A percentile compares a stretch with the other conserved stretches of the same genome.
These are phyloP conservation scores for Grammothele lineata DNA, from an alignment of 768 basidiomycete genomes.

Conservation along the genomic window DNA sequence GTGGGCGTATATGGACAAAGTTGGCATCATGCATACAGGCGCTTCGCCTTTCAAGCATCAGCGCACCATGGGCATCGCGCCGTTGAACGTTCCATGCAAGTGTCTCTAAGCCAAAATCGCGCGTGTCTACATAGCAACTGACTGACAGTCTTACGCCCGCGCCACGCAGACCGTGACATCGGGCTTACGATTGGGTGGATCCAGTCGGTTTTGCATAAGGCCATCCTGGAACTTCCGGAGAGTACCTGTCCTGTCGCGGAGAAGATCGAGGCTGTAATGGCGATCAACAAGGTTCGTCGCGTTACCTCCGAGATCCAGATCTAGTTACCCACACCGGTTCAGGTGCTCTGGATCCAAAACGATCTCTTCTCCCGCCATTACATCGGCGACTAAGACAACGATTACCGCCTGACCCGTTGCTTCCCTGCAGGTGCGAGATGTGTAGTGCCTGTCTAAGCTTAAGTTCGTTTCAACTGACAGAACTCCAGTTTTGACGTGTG, in stretches of 20 bases:
- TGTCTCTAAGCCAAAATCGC: background rate
- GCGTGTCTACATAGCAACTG: background rate
- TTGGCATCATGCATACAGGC: constrained; percentile 49
- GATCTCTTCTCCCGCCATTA: constrained; percentile 44
- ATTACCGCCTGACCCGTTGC: background rate
- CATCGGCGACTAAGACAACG: constrained; percentile 31
- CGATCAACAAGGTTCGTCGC: constrained; percentile 39
- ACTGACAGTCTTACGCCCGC: constrained; percentile 18
- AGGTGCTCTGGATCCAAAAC: constrained; percentile 51
- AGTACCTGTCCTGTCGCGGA: constrained; percentile 28
- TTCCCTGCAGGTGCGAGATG: background rate
- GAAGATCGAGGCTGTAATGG: constrained; percentile 38
- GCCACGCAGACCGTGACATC: constrained; percentile 33
- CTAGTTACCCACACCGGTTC: background rate
- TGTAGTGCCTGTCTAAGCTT: too few species aligned
- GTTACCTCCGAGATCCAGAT: background rate
- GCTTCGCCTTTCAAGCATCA: constrained; percentile 38
- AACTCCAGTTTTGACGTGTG: too few species aligned
- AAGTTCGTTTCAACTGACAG: too few species aligned
- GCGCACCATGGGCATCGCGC: constrained; percentile 28
- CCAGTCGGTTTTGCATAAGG: constrained; percentile 39
- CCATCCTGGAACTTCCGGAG: constrained; percentile 38
- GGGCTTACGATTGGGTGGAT: constrained; percentile 41
- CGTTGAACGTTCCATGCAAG: constrained; percentile 33
- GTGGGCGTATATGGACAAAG: constrained; percentile 45